A percentile compares a stretch with the other conserved stretches of the same genome.
These are phyloP conservation scores for Fusarium begoniae DNA, from an alignment of 2,329 filamentous ascomycete genomes.

Conservation along the genomic window DNA sequence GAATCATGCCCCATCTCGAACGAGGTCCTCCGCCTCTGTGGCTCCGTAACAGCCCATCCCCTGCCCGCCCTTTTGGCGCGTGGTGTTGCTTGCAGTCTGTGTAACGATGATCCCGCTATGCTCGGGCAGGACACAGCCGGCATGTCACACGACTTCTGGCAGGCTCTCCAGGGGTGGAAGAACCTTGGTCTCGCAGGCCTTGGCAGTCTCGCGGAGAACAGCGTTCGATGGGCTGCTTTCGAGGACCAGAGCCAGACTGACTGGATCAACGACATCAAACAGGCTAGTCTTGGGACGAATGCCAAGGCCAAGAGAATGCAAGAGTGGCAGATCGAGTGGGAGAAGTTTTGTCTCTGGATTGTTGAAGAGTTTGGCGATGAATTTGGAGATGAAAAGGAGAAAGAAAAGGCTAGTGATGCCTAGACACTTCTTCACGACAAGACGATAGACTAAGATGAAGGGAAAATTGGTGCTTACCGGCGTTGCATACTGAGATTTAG, in stretches of 20 bases:
- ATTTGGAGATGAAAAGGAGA: slow-evolving; percentile 54
- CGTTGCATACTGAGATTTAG: slow-evolving; percentile 12
- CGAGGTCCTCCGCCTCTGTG: slow-evolving; percentile 82
- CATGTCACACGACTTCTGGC: slow-evolving; percentile 94
- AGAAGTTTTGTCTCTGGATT: slow-evolving; percentile 91
- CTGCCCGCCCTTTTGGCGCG: slow-evolving; percentile 85
- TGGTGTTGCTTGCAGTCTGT: slow-evolving; percentile 84
- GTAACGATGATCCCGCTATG: slow-evolving; percentile 91
- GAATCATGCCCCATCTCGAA: slow-evolving; percentile 94
- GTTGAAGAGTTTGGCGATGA: slow-evolving; percentile 78
- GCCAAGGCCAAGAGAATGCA: slow-evolving; percentile 76
- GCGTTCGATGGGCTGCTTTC: slow-evolving; percentile 87
- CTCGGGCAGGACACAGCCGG: slow-evolving; percentile 83
- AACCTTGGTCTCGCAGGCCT: slow-evolving; percentile 89
- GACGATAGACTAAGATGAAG: slow-evolving; percentile 11
- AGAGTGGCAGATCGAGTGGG: slow-evolving; percentile 85
- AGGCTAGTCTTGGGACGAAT: slow-evolving; percentile 76
- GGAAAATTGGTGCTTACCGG: not conserved
- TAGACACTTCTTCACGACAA: not conserved
- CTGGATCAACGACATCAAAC: slow-evolving; percentile 78
- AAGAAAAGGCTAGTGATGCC: not conserved
- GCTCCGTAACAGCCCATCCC: slow-evolving; percentile 79
- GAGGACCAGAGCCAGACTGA: slow-evolving; percentile 78
- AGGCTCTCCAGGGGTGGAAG: slow-evolving; percentile 89
- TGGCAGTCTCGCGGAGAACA: slow-evolving; percentile 90